phyloP scores from a whole-genome alignment of 129 eudicot species.

The Centaurea solstitialis region DNA sequence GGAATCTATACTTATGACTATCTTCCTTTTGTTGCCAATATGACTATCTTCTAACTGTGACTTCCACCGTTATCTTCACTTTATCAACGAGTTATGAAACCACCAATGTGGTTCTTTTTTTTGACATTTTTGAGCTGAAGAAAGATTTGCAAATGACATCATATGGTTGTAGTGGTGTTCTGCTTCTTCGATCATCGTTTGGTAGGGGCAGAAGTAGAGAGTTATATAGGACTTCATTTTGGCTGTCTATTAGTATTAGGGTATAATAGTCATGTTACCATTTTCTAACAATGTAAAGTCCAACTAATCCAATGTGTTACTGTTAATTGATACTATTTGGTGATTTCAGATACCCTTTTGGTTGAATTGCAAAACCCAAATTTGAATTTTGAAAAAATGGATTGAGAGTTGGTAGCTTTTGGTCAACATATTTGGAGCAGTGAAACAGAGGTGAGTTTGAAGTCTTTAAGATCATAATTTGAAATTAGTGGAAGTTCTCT shows the following conservation, averaged over 20 bases:
- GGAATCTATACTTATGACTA: not conserved
- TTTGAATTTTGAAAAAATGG: not conserved
- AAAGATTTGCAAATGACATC: slow-evolving; percentile 4
- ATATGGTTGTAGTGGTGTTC: not conserved
- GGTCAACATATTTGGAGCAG: not conserved
- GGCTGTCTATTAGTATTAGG: not conserved
- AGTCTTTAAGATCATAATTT: not conserved
- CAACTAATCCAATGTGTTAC: slow-evolving; percentile 3
- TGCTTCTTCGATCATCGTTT: slow-evolving; percentile 14
- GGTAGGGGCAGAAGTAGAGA: slow-evolving; percentile 5
- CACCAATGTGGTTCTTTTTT: not conserved
- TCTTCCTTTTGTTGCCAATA: not conserved
- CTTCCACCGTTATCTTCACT: not conserved
- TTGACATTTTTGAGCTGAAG: not conserved
- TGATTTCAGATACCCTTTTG: slow-evolving; percentile 3
- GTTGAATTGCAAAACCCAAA: not conserved
- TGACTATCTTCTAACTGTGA: not conserved
- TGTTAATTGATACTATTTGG: not conserved
- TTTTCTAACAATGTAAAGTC: not conserved
- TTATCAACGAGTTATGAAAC: not conserved
- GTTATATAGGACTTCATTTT: not conserved
- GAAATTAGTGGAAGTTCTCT: not conserved
- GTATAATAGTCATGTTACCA: slow-evolving; percentile 14
- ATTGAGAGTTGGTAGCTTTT: not conserved
- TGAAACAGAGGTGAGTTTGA: not conserved